Evolutionary conservation across 768 basidiomycete species (phyloP), one percentile per base, ranked within the genome.

Genomic region (Lentinula lateritia): DNA sequence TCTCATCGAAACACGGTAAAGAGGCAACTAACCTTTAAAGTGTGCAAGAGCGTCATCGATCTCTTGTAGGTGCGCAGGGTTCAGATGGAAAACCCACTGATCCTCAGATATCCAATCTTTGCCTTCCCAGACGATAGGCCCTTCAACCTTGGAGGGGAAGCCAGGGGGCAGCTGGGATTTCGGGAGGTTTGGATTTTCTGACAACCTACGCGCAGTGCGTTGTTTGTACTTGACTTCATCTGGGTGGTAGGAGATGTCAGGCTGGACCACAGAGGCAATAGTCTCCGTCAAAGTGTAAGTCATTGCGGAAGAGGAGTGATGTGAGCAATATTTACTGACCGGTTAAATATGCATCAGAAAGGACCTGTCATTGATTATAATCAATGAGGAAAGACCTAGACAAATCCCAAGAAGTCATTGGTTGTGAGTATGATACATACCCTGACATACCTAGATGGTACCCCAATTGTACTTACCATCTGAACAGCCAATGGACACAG

Each of bases 81-180:
- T 74, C 36, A 80, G 71, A 16, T 71, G 65, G 62, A 77, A 76
- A 6, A 79, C 76, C 79, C 79, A 80, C 63, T 79, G 75, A 20
- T 73, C 69, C 61, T 79, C 78, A 54, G 66, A 67, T 46, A 66
- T 73, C 75, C 76, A 80, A 63, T 78, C 76, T 28, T 71, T 74
- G 18, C 78, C 78, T 54, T 78, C 74, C 79, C 79, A 80, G n/a
- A 79, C 78, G 41, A 76, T 74, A 2, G 78, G 79, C 0, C 76
- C 74, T 20, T 71, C 65, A 4, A 77, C 66, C 52, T 70, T 61
- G 28, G 66, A 62, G 7, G 78, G 78, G 61, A 75, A 80, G 15
- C 73, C 73, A 0, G 68, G 65, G 8, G 79, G 78, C 12, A 79
- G 71, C 5, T 75, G 65, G 16, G 66, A 65, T 20, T 71, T 68